Base-by-base conservation (phyloP, 345 rosid genomes). In the Citrus trifoliata region DNA sequence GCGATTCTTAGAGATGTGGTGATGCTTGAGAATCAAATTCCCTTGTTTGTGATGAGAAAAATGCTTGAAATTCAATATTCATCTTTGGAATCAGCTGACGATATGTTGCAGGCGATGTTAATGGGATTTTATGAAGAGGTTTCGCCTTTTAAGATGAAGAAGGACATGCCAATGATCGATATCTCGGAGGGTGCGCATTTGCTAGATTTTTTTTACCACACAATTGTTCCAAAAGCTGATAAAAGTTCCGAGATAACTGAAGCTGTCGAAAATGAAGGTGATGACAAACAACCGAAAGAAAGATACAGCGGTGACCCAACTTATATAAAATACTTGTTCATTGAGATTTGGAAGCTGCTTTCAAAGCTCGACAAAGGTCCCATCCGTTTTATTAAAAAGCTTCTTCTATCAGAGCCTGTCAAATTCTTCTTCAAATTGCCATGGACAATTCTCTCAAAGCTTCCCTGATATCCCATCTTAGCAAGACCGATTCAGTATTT, bases 21-120 rank as follows among this genome's bases (percentile, higher is more conserved):
- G 86, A 93, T 91, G 97, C 79, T 91, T 0, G 93, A 93, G 85
- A 93, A 93, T 76, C 97, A 90, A 79, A 89, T 93, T 60, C 95
- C 97, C 1, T 72, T 89, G 3, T 88, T 89, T 30, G 88, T 88
- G 46, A 42, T 88, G 79, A 82, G 88, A 61, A 87, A 84, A 73
- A 81, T 84, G 38, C 53, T 91, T 24, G 62, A 22, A 22, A 14
- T n/a, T n/a, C 27, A 59, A 22, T 59, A 59, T 59, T 7, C 67
- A 28, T 63, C 67, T 32, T 14, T 16, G 67, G 37, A 63, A 63
- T 1, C 9, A 16, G 67, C 38, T 63, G 67, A 63, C 6, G 38
- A 63, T 6, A 63, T 28, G 37, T 30, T 63, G 67, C 67, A 28
- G 38, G 38, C 22, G 10, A 63, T 63, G 67, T 5, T 63, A 30